Evolutionary conservation across 805 yeast species (phyloP).

Genomic region (Cyberlindnera euphorbiiphila): DNA sequence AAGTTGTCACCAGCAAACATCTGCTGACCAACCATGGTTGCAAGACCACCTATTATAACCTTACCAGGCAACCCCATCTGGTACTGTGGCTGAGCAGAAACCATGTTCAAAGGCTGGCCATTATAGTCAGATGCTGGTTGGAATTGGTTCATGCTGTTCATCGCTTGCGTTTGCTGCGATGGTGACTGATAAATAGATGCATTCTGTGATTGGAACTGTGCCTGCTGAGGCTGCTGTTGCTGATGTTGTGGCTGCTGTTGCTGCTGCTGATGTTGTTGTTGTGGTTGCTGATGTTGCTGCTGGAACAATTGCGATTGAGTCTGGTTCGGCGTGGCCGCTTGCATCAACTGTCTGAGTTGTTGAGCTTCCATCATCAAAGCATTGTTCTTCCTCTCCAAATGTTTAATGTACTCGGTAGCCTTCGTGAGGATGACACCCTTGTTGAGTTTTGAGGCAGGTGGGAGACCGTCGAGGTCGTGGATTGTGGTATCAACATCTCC

Average conservation of each 20-base stretch:
- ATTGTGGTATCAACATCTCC: constrained; percentile 39
- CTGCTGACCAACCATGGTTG: constrained; percentile 40
- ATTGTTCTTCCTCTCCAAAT: constrained; percentile 46
- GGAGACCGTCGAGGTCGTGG: constrained; percentile 66
- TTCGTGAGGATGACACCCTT: constrained; percentile 76
- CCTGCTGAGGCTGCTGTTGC: constrained; percentile 10
- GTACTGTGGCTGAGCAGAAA: constrained; percentile 22
- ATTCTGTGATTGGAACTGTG: constrained; percentile 5
- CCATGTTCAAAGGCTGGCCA: constrained; percentile 26
- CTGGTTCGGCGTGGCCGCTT: constrained; percentile 5
- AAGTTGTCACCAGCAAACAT: constrained; percentile 27
- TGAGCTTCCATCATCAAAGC: constrained; percentile 49
- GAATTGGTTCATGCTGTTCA: constrained; percentile 15
- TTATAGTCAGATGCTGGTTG: constrained; percentile 25
- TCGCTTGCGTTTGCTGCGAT: constrained; percentile 2
- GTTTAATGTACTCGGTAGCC: constrained; percentile 76
- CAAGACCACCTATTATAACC: constrained; percentile 45
- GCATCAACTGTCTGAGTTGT: constrained; percentile 34
- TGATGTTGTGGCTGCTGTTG: constrained; percentile 11
- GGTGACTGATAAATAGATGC: constrained; percentile 12
- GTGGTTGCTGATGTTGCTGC: constrained; percentile 19
- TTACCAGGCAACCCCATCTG: constrained; percentile 33
- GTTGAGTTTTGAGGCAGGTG: constrained; percentile 71
- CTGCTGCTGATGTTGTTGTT: constrained; percentile 9
- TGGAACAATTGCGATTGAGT: constrained; percentile 6